A percentile compares a stretch with the other conserved stretches of the same genome.
These are phyloP conservation scores for Penicillium polonicum DNA, from an alignment of 2,329 filamentous ascomycete species.

Conservation along the genomic window DNA sequence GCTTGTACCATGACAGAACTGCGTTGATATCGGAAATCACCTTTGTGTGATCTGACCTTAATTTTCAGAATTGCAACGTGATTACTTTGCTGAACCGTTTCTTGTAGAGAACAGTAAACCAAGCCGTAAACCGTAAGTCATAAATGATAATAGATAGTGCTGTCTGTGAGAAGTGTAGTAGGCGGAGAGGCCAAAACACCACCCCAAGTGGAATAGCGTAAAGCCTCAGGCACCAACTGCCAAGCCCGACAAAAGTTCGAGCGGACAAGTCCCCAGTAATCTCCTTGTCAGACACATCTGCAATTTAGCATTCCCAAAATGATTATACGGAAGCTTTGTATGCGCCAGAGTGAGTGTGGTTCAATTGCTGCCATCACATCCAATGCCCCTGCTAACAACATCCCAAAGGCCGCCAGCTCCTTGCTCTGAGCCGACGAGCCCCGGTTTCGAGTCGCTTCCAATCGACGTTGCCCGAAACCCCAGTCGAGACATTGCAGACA, in stretches of 20 bases:
- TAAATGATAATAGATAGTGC: no score
- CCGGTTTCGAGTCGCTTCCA: slow-evolving; percentile 35
- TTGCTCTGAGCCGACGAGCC: slow-evolving; percentile 34
- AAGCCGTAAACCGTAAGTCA: not conserved
- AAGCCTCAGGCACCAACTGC: slow-evolving; percentile 31
- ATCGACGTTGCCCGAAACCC: slow-evolving; percentile 30
- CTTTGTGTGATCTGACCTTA: slow-evolving; percentile 9
- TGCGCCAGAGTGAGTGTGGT: slow-evolving; percentile 41
- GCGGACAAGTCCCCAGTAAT: slow-evolving; percentile 25
- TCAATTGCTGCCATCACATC: not conserved
- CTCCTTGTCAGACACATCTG: slow-evolving; percentile 16
- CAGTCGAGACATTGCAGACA: slow-evolving; percentile 27
- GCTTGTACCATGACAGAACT: slow-evolving; percentile 17
- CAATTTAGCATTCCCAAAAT: slow-evolving; percentile 31
- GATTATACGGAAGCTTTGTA: slow-evolving; percentile 43
- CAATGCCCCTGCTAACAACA: slow-evolving; percentile 13
- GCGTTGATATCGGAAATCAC: slow-evolving; percentile 17
- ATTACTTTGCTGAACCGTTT: not conserved
- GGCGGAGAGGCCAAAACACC: slow-evolving; percentile 9
- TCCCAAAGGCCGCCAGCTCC: slow-evolving; percentile 38
- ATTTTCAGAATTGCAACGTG: slow-evolving; percentile 16
- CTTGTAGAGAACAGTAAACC: not conserved
- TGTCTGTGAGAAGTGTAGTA: not conserved
- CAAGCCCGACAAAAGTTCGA: slow-evolving; percentile 41
- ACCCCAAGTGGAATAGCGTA: slow-evolving; percentile 8